Base-by-base conservation (phyloP, 1,139 yeast genomes). In the Taphrina deformans region DNA sequence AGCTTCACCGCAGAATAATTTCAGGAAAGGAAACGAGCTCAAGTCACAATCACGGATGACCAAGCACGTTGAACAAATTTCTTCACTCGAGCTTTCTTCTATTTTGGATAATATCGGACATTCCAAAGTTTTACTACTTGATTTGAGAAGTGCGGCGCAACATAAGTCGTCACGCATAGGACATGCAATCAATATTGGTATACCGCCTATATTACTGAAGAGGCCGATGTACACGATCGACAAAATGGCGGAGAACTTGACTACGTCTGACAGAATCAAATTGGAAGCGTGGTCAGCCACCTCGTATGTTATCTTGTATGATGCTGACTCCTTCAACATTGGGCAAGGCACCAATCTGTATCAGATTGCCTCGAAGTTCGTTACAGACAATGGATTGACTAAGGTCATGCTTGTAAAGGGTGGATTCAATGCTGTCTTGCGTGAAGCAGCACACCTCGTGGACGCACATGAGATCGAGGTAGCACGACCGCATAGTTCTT, bases 121-220 rank as follows among this genome's bases (percentile, higher is more conserved):
- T 18, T 44, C 48, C n/a, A 10, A 44, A n/a, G n/a, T 23, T 21
- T 24, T 58, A 40, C 18, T 51, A 9, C 26, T 89, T 16, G 96
- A 89, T 73, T 83, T 86, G 21, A 79, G 96, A 62, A 87, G 96
- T 0, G 87, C 82, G 71, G 82, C 87, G 3, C 89, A 86, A 63
- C 87, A 78, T 73, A 78, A 82, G 35, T 78, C 77, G 65, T 72
- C 79, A 3, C 86, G 85, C 66, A 73, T 89, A 16, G 71, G 71
- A n/a, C 76, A 80, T 55, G 82, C 96, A 1, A 77, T 87, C 52
- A 87, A 87, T 72, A 80, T 89, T 40, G 87, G 92, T 72, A 77
- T 89, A 26, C 96, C 96, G 1, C 85, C 93, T 21, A 89, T 96
- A 0, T 78, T 89, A 56, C 76, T 89, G 69, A 87, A 87, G 72